phyloP scores from a whole-genome alignment of 371 early-diverging fungal genomes.

The Apophysomyces sp. region DNA sequence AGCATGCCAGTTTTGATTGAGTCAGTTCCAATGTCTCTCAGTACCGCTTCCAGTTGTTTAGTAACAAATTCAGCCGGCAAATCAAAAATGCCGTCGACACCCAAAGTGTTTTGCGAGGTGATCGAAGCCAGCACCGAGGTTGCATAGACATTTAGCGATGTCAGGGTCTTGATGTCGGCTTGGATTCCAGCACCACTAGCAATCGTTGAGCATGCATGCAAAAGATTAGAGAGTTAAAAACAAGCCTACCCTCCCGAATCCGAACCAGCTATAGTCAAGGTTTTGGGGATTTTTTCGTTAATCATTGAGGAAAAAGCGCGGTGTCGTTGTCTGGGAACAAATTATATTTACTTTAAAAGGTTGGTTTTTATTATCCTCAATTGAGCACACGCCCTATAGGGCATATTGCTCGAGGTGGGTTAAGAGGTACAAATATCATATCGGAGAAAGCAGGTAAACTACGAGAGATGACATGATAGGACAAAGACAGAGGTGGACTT shows the following conservation, averaged over 20 bases:
- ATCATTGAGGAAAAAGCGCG: not conserved
- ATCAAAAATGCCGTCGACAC: slow-evolving; percentile 69
- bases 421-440: too few relatives aligned
- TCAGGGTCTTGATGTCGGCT: slow-evolving; percentile 88
- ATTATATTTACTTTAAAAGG: too few relatives aligned
- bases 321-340: too few relatives aligned
- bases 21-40: slow-evolving; percentile 75
- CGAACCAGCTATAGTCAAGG: slow-evolving; percentile 65
- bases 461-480: too few relatives aligned
- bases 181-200: slow-evolving; percentile 79
- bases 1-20: slow-evolving; percentile 89
- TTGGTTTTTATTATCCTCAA: too few relatives aligned
- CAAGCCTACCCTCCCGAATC: slow-evolving; percentile 58
- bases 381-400: too few relatives aligned
- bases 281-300: slow-evolving; percentile 12
- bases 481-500: too few relatives aligned
- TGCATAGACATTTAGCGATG: slow-evolving; percentile 70
- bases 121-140: slow-evolving; percentile 76
- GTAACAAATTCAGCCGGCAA: slow-evolving; percentile 64
- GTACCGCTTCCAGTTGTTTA: slow-evolving; percentile 71
- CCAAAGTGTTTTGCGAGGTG: slow-evolving; percentile 83
- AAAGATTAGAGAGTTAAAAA: not conserved
- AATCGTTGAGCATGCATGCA: not conserved
- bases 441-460: too few relatives aligned
- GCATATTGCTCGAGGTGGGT: too few relatives aligned